Base-by-base conservation (phyloP, 768 basidiomycete species). In the Suillus tomentosus region DNA sequence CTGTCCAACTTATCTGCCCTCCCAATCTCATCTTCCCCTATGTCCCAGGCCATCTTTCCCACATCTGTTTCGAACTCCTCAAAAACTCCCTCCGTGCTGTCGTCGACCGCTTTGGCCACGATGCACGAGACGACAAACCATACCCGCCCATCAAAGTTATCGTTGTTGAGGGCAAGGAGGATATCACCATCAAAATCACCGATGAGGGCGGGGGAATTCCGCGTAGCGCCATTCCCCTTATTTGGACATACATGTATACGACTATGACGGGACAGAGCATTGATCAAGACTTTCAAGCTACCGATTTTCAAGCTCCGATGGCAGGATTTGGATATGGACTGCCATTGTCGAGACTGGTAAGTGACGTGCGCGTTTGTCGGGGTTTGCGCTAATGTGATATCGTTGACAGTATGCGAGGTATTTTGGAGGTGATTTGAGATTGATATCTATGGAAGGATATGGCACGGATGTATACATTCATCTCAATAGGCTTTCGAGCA, bases 401-500 rank as follows among this genome's bases (percentile, higher is more conserved):
- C 5, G 31, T 59, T 53, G 14, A 39, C 69, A 94, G 87, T 99
- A 99, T 71, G 95, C 96, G 0, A 81, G 96, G 56, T 99, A 97
- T 74, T 97, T 98, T 71, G 96, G 94, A 0, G 93, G 94, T 0
- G 96, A 99, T 75, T 79, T 99, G 36, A 83, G 93, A 19, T 77
- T 99, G 62, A 99, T 99, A 66, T 91, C 95, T 50, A 99, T 99
- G 96, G 97, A 99, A 67, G 96, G 97, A n/a, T 95, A 92, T 72
- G 94, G 95, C 11, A 95, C 92, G 42, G 95, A 96, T 72, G 92
- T 95, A 3, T 96, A 96, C 73, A 94, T 96, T 66, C 95, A 96
- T 74, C 79, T 95, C 60, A 95, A 95, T 73, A 83, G 89, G 55
- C 82, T 95, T 17, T 92, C 91, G 11, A 93, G 90, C 72, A 92